Evolutionary conservation across 2,329 filamentous ascomycete genomes (phyloP), one percentile per base, ranked within the genome.

Genomic region (Stachybotrys chartarum): DNA sequence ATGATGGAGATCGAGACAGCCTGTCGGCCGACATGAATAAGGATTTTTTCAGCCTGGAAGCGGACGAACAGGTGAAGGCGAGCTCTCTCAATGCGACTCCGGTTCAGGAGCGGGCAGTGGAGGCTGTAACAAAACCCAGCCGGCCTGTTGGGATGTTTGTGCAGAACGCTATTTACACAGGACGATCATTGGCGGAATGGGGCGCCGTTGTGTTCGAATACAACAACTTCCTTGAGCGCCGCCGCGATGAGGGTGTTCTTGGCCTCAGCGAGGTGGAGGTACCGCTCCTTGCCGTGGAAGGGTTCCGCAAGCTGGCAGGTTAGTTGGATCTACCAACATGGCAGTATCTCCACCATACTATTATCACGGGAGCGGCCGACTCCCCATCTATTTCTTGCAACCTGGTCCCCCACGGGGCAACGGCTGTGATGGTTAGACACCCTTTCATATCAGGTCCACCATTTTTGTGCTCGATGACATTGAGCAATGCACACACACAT

Each of bases 141-240:
- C 72, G 78, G 59, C 82, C 81, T 0, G 66, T 62, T 1, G 78
- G 79, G 6, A 60, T 73, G 1, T 78, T 72, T 54, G 68, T 70
- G 14, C 70, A 72, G 50, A 77, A 77, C 30, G 74, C 78, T 8
- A 81, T 82, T 51, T 88, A 93, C 67, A 76, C 82, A 3, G 90
- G 90, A 1, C 79, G 88, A 18, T 86, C 90, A 0, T 76, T 94
- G 49, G 88, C 88, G 0, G 90, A 94, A 69, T 94, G 90, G 90
- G 78, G 79, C 18, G 74, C 89, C 17, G 81, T 93, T 18, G 83
- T 91, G 16, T 81, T 82, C 55, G 90, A 94, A 68, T 90, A 85
- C 73, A 90, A 92, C 71, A 89, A 84, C 64, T 94, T 93, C 69
- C 83, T 91, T 35, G 88, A 93, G 56, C 78, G 89, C 50, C 80